Evolutionary conservation across 352 stramenopile genomes (phyloP), one percentile per base, ranked within the genome.

Genomic region (Phytophthora idaei): DNA sequence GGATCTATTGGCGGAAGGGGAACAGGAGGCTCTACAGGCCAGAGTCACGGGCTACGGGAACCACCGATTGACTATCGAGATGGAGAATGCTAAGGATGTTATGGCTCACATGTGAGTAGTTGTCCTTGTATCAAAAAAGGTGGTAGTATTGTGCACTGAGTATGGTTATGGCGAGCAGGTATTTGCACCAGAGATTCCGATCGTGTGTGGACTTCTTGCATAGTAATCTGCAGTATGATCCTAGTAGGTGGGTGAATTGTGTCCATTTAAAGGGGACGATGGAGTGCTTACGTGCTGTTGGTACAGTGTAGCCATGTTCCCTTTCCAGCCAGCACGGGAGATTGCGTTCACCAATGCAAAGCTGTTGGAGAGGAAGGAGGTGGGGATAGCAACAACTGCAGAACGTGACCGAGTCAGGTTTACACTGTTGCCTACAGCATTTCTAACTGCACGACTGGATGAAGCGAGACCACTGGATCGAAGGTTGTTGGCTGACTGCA

Each of bases 271-370:
- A 21, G 21, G 21, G 21, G 21, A 21, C 21, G 21, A 21, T 21
- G 21, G 21, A 21, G 21, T 21, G 25, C 15, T 36, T 36, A 49
- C 28, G 1, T 28, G 12, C 2, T 48, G 44, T 27, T 56, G 17
- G 15, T 52, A 54, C 39, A 76, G 65, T 66, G 54, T 42, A 15
- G 59, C 57, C n/a, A 61, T 36, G 5, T 87, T 81, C 12, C 83
- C 80, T 3, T 89, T 91, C 48, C 60, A 81, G 29, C 27, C 31
- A 11, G 69, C 47, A 5, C 59, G 83, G 10, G 31, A 66, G 15
- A 25, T 91, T 46, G 50, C 67, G 48, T 88, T 92, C 52, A 87
- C 79, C 1, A 86, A 90, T 55, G 77, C 71, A 5, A 91, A 89
- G 51, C 46, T 89, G 3, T 48, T 89, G 58, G 80, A 91, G 61